A percentile compares a stretch with the other conserved stretches of the same genome.
Conservation (phyloP, 768 basidiomycete species). For the Rhizopogon vulgaris region DNA sequence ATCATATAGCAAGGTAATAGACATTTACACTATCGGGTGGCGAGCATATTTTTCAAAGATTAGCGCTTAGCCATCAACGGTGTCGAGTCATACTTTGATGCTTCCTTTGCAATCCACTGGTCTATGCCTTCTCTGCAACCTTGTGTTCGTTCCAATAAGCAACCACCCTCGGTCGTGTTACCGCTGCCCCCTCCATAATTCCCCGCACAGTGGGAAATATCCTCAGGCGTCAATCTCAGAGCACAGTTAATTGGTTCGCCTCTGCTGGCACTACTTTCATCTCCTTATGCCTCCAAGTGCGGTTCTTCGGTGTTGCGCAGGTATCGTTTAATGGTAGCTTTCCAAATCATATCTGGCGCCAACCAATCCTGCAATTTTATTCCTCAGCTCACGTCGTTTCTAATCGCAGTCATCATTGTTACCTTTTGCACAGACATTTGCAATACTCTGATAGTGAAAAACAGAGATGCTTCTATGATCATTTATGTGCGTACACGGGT, state of each 20-base stretch:
- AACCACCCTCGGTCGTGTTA: constrained; percentile 6
- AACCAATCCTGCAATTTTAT: constrained; percentile 11
- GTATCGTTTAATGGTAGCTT: constrained; percentile 13
- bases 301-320: constrained; percentile 16
- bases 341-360: constrained; percentile 14
- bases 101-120: constrained; percentile 15
- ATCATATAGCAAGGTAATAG: too few relatives aligned
- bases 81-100: constrained; percentile 1
- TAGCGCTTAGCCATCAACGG: neutral
- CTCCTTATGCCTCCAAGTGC: constrained; percentile 8
- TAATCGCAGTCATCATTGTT: neutral
- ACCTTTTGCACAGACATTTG: constrained; percentile 7
- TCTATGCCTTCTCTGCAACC: constrained; percentile 10
- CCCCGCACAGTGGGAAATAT: constrained; percentile 15
- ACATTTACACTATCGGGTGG: too few relatives aligned
- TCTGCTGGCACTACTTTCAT: constrained; percentile 9
- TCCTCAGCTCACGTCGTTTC: neutral
- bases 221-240: constrained; percentile 7
- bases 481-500: constrained; percentile 11
- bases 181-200: constrained; percentile 14
- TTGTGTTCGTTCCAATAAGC: constrained; percentile 13
- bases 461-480: constrained; percentile 20
- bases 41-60: neutral
- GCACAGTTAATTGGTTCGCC: constrained; percentile 9
- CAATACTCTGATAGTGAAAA: constrained; percentile 10